These are phyloP conservation scores for Gillenia trifoliata DNA, from an alignment of 306 rosid species.

Conservation along the genomic window DNA sequence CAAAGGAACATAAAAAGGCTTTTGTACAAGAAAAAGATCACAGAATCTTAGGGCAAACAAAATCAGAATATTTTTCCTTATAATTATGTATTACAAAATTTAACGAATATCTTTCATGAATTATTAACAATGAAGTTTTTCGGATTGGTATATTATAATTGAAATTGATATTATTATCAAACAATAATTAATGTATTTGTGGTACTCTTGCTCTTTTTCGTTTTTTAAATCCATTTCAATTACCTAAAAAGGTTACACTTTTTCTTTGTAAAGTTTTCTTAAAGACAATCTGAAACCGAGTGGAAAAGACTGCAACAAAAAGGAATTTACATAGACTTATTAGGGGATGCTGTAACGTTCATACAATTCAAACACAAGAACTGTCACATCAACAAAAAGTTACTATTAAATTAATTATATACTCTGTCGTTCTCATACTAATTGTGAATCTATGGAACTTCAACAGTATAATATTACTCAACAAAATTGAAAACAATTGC, in stretches of 20 bases:
- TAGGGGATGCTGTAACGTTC: constrained; percentile 46
- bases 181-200: background rate
- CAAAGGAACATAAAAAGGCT: background rate
- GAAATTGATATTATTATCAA: background rate
- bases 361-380: constrained; percentile 25
- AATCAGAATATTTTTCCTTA: background rate
- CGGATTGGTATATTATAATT: background rate
- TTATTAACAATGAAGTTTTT: background rate
- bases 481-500: background rate
- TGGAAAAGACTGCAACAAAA: constrained; percentile 32
- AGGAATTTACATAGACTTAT: constrained; percentile 39
- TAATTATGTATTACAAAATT: background rate
- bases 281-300: constrained; percentile 9
- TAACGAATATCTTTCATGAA: background rate
- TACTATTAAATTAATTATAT: constrained; percentile 22
- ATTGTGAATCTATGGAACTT: background rate
- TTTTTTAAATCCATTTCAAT: background rate
- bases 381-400: constrained; percentile 58
- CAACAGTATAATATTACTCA: background rate
- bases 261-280: constrained; percentile 3
- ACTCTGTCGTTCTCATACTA: constrained; percentile 21
- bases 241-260: background rate
- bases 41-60: background rate
- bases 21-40: background rate
- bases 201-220: background rate